Conservation (phyloP, 148 eudicot genomes). For the Tetragonia tetragonoides region DNA sequence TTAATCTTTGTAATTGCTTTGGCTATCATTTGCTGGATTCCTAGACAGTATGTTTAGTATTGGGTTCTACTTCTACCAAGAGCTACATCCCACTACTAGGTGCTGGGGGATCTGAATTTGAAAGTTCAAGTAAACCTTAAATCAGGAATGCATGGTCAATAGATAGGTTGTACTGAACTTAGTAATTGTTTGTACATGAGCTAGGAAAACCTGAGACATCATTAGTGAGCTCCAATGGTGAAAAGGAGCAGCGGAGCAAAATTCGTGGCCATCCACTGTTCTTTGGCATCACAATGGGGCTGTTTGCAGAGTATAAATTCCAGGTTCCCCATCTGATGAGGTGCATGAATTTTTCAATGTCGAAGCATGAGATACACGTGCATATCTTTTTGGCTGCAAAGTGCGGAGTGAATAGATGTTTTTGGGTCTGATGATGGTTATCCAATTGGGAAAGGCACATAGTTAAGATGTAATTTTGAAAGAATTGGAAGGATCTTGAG, state of each 20-base stretch:
- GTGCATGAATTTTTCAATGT: no score
- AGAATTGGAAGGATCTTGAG: no score
- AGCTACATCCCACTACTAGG: background rate
- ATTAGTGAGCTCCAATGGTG: constrained; percentile 27
- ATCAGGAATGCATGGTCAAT: no score
- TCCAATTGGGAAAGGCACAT: no score
- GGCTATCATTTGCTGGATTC: background rate
- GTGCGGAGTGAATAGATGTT: no score
- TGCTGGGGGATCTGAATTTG: no score
- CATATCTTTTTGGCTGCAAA: no score
- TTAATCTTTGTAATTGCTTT: background rate
- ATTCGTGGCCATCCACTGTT: constrained; percentile 78
- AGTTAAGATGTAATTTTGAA: no score
- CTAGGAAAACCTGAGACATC: constrained; percentile 36
- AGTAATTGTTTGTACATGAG: constrained; percentile 40
- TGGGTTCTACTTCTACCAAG: background rate
- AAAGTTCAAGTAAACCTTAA: no score
- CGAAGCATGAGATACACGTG: no score
- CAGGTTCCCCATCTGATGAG: constrained; percentile 44
- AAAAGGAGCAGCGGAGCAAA: constrained; percentile 32
- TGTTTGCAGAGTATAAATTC: constrained; percentile 93
- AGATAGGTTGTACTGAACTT: background rate
- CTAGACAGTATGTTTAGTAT: background rate
- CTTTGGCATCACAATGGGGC: constrained; percentile 89
- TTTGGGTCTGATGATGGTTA: background rate